Evolutionary conservation across 768 basidiomycete species (phyloP).

Genomic region (Paxillus rubicundulus): DNA sequence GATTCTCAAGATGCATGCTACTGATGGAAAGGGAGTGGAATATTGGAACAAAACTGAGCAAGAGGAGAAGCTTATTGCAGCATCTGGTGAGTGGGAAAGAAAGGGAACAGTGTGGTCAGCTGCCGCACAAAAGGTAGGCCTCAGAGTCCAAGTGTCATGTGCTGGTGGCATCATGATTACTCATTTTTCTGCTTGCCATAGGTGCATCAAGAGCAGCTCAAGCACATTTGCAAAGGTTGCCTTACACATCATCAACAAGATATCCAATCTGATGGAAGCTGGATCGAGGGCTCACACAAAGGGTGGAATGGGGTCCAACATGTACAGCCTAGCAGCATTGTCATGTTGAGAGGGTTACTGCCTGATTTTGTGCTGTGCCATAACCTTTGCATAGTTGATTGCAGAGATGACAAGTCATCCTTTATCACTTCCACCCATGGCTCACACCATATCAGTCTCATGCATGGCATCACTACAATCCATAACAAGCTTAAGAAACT

Average conservation of each 20-base stretch:
- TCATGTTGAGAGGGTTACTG: constrained; percentile 9
- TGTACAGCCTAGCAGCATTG: constrained; percentile 21
- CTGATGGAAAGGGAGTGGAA: constrained; percentile 1
- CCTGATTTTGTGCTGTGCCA: constrained; percentile 23
- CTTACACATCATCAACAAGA: constrained; percentile 17
- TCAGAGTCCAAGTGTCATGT: background rate
- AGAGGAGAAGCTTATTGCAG: constrained; percentile 7
- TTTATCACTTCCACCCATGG: constrained; percentile 17
- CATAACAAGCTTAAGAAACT: constrained; percentile 9
- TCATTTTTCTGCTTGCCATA: constrained; percentile 1
- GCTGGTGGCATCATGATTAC: background rate
- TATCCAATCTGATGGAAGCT: constrained; percentile 24
- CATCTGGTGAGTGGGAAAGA: constrained; percentile 12
- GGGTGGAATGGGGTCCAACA: constrained; percentile 25
- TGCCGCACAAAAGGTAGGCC: constrained; percentile 16
- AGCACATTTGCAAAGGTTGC: constrained; percentile 30
- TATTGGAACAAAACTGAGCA: constrained; percentile 21
- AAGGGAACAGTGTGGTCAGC: constrained; percentile 17
- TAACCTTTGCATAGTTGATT: constrained; percentile 16
- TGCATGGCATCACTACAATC: constrained; percentile 12
- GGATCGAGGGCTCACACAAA: constrained; percentile 30
- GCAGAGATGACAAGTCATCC: background rate
- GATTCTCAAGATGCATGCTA: constrained; percentile 8
- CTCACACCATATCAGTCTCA: constrained; percentile 25
- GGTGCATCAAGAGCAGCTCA: constrained; percentile 27